phyloP scores from a whole-genome alignment of 305 asterid species.

The Fraxinus platypoda region DNA sequence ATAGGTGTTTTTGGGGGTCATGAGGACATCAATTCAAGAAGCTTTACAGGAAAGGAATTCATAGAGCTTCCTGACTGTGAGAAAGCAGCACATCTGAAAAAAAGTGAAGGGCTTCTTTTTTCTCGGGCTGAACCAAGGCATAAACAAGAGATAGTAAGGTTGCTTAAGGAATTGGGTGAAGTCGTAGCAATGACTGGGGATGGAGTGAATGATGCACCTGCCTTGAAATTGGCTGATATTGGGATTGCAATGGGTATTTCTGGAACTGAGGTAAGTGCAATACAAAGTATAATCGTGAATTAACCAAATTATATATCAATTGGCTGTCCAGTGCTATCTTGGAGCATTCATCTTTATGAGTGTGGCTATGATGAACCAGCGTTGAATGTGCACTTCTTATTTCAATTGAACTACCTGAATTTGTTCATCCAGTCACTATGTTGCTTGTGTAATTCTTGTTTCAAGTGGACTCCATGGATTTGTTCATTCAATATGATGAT shows the following conservation, averaged over 20 bases:
- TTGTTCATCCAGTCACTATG: neutral
- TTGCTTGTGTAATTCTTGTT: neutral
- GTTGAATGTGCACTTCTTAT: neutral
- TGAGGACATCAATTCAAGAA: constrained; percentile 55
- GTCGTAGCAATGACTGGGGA: constrained; percentile 98
- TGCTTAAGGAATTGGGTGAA: constrained; percentile 88
- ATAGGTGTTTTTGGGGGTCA: constrained; percentile 71
- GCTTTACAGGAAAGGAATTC: constrained; percentile 74
- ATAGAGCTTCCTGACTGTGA: constrained; percentile 44
- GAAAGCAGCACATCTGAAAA: constrained; percentile 49
- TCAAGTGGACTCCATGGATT: neutral
- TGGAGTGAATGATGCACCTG: constrained; percentile 97
- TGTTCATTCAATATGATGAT: neutral
- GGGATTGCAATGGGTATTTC: constrained; percentile 94
- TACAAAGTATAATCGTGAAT: neutral
- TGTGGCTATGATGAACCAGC: neutral
- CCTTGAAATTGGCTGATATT: constrained; percentile 89
- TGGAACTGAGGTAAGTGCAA: constrained; percentile 73
- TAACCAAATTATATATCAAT: neutral
- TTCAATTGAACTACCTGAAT: neutral
- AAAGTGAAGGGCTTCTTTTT: constrained; percentile 72
- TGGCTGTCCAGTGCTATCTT: neutral
- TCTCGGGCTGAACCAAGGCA: constrained; percentile 97
- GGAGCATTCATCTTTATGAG: neutral
- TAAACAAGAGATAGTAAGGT: constrained; percentile 88